A percentile compares a stretch with the other conserved stretches of the same genome.
Conservation (phyloP, 1,284 basidiomycete genomes). For the Thecaphora thlaspeos region DNA sequence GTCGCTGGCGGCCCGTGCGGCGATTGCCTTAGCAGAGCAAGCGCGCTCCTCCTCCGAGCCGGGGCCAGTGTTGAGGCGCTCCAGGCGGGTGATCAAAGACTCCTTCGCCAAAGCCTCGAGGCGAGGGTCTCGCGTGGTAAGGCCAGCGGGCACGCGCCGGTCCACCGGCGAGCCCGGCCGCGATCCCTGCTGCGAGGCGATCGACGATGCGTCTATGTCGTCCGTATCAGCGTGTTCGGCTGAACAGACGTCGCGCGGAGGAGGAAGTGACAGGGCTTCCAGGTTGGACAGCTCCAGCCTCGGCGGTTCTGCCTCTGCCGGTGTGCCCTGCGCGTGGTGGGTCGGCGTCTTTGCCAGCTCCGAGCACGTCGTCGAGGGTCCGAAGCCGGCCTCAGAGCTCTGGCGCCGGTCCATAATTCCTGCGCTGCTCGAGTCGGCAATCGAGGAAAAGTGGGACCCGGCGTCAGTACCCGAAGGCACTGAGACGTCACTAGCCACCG, state of each 20-base stretch:
- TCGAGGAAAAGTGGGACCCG: slow-evolving; percentile 16
- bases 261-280: slow-evolving; percentile 12
- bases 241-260: slow-evolving; percentile 5
- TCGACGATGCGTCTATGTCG: slow-evolving; percentile 43
- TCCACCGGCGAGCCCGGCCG: slow-evolving; percentile 40
- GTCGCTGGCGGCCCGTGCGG: slow-evolving; percentile 11
- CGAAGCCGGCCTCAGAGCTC: slow-evolving; percentile 13
- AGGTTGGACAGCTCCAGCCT: slow-evolving; percentile 28
- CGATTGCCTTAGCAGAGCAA: neutral
- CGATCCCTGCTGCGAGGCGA: slow-evolving; percentile 54
- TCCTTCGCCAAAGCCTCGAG: neutral
- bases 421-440: slow-evolving; percentile 19
- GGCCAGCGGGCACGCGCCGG: no score
- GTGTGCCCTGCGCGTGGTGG: slow-evolving; percentile 31
- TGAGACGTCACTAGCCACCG: slow-evolving; percentile 20
- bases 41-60: neutral
- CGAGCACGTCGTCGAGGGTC: slow-evolving; percentile 16
- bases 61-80: neutral
- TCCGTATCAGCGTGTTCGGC: slow-evolving; percentile 27
- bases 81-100: neutral
- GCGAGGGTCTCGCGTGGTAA: neutral
- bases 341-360: slow-evolving; percentile 46
- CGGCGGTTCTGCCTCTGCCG: slow-evolving; percentile 33
- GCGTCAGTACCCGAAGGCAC: slow-evolving; percentile 28
- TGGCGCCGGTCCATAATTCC: slow-evolving; percentile 2